Base-by-base conservation (phyloP, 192 early-diverging fungal genomes). In the Podila clonocystis region DNA sequence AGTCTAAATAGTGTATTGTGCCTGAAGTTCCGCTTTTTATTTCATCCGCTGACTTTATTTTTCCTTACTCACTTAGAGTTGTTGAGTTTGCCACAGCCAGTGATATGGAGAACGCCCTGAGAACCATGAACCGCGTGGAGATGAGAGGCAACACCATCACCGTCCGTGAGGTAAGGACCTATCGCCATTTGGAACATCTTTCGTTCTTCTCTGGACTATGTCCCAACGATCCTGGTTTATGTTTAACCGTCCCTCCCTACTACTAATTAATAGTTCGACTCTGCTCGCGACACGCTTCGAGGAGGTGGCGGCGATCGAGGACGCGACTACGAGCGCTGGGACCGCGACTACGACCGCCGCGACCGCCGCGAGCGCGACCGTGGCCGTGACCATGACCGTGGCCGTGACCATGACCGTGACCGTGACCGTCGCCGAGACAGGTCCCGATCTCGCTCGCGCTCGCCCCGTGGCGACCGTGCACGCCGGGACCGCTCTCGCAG, bases 101-200 rank as follows among this genome's bases (percentile, higher is more conserved):
- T 48, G 96, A 97, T 63, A 92, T 96, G 86, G 89, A 95, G 31
- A 88, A 91, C 72, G 97, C 97, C 15, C 73, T 98, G 22, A 88
- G 89, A 72, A 93, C 93, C 85, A 91, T 97, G 70, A 89, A 97
- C 65, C 92, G 91, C 74, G 84, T 86, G 58, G 89, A 91, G 30
- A 80, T 94, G 82, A 87, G 89, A 59, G 93, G 93, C 12, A 88
- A 88, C 62, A 82, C 87, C 29, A 82, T 94, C n/a, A 80, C 83
- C 60, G 86, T 94, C 50, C 91, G 90, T 68, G 88, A 89, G 83
- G 92, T 91, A 15, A 87, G 85, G 85, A 45, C 64, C n/a, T 30
- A 58, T 9, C 41, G 13, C 26, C 12, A n/a, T 58, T 26, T 8
- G 13, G 41, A 24, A 12, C 1, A 36, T 5, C 12, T 50, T 50